Evolutionary conservation across 2,329 filamentous ascomycete species (phyloP), one percentile per base, ranked within the genome.

Genomic region (Mariannaea sp.): DNA sequence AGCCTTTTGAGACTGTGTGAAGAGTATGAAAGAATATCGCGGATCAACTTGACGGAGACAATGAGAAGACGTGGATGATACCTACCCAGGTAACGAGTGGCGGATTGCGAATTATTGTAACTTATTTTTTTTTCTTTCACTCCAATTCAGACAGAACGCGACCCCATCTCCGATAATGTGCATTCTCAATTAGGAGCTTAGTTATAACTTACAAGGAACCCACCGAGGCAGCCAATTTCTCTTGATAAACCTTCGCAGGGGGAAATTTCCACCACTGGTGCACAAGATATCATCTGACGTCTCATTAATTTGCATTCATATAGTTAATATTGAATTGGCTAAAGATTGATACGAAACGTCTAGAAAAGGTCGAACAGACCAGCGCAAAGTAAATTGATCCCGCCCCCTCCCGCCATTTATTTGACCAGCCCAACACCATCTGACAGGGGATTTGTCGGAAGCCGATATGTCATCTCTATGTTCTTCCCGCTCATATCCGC

Each of bases 321-420:
- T n/a, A 35, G n/a, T n/a, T n/a, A 24, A 56, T 27, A 55, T 49
- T 41, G 49, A 53, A 47, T 55, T 56, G 53, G 40, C 45, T 36
- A 41, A 53, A 57, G 49, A 27, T 61, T 49, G 56, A 55, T 64
- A 49, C 22, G 47, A 53, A 49, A 53, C 50, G 44, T 43, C 53
- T 64, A 55, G 33, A 50, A 53, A 41, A 55, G 53, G 46, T 33
- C 51, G 57, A 50, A 53, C 41, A 55, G 53, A 46, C 36, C 51
- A 58, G 42, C 41, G 46, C 29, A 53, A 61, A 49, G 33, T 16
- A 53, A 56, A 57, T 51, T 20, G 44, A 57, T 44, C 41, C 52
- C 45, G 33, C 35, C 35, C 35, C 48, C 51, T n/a, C n/a, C n/a
- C n/a, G n/a, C 29, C 17, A 8, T 43, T 26, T 54, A 55, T 55